Evolutionary conservation across 1,139 yeast species (phyloP).

Genomic region (Pichia sp.): DNA sequence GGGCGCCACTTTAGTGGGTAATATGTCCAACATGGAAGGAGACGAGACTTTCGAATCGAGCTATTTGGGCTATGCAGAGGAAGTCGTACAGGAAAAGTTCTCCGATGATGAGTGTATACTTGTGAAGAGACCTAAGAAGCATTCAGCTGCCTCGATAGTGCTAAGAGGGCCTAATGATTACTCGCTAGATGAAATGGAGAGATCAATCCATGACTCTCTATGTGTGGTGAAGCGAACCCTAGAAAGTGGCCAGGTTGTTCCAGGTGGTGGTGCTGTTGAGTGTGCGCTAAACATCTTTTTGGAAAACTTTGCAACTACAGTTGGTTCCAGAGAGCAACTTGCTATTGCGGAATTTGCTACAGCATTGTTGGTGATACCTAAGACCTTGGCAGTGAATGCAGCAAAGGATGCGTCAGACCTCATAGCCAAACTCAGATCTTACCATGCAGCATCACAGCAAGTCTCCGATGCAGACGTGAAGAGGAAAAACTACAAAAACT

Average conservation of each 20-base stretch:
- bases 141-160: conserved; percentile 86
- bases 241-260: conserved; percentile 91
- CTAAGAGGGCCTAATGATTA: conserved; percentile 96
- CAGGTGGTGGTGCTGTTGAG: conserved; percentile 99
- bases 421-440: conserved; percentile 91
- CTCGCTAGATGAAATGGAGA: conserved; percentile 96
- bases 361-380: conserved; percentile 87
- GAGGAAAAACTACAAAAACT: conserved; percentile 80
- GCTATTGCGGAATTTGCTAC: conserved; percentile 97
- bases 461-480: conserved; percentile 79
- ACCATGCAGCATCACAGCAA: conserved; percentile 91
- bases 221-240: conserved; percentile 94
- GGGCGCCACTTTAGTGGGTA: conserved; percentile 86
- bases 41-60: conserved; percentile 92
- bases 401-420: conserved; percentile 96
- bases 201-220: conserved; percentile 82
- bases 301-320: conserved; percentile 96
- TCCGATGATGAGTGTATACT: conserved; percentile 97
- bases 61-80: conserved; percentile 86
- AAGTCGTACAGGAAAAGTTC: conserved; percentile 84
- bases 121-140: conserved; percentile 90
- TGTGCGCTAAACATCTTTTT: conserved; percentile 90
- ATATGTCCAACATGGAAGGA: conserved; percentile 92
- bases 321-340: conserved; percentile 95
- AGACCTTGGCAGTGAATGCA: conserved; percentile 94